Base-by-base conservation (phyloP, 441 rosid genomes). In the Bruguiera hainesii region DNA sequence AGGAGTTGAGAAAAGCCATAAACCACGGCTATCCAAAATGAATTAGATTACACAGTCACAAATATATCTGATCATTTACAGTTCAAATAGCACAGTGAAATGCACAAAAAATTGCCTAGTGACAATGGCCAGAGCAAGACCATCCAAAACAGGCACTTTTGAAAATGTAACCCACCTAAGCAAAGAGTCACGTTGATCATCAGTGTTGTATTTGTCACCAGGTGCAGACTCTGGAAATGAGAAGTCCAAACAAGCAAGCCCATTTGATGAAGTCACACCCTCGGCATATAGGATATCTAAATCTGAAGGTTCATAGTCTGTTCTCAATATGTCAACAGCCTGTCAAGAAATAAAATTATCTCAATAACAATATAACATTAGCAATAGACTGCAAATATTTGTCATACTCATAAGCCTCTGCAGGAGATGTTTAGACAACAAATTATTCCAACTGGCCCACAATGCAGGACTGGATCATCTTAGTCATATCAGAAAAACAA, bases 211-310 rank as follows among this genome's bases (percentile, higher is more conserved):
- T 69, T 74, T 79, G 63, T 84, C 91, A 70, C 87, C 91, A 58
- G 80, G 50, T 61, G 81, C 66, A 62, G 90, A 83, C 66, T 68
- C 89, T 60, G 98, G 97, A 81, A 84, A 90, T 26, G 96, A 85
- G 80, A 92, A 95, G 60, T 92, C 98, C 56, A 95, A 82, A 81
- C 84, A 89, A 78, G 95, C 88, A 73, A 95, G 83, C 72, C 99
- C 99, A 84, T 94, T 92, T 13, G 98, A 90, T 55, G 99, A 92
- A 65, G 96, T 92, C 62, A 95, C 93, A 64, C 97, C 96, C 78
- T 95, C 98, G 28, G 99, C 97, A 78, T 90, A 85, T 33, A 95
- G 84, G 73, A 95, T 92, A 81, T 95, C 99, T 74, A 85, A 63
- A 81, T 95, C 91, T 20, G 98, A 90, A 29, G 98, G 99, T 73